Evolutionary conservation across 2,329 filamentous ascomycete species (phyloP).

Genomic region (Neopestalotiopsis sp.): DNA sequence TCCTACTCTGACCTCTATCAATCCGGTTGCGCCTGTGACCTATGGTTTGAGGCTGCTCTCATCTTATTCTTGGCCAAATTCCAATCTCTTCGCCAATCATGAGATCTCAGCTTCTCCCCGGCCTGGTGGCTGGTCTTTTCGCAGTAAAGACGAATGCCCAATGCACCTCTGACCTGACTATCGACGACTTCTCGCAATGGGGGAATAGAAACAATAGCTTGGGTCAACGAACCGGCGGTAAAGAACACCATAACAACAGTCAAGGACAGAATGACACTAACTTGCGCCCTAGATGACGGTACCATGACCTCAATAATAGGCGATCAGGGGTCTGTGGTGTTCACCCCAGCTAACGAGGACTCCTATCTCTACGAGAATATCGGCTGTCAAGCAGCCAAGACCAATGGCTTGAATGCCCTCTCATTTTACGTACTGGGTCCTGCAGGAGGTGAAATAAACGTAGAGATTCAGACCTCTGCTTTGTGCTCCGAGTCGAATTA

Average conservation of each 20-base stretch:
- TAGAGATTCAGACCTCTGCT: constrained; percentile 54
- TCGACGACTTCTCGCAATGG: constrained; percentile 24
- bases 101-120: neutral
- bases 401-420: constrained; percentile 51
- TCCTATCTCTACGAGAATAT: constrained; percentile 62
- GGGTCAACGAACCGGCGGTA: constrained; percentile 42
- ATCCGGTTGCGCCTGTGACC: neutral
- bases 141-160: neutral
- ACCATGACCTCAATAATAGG: constrained; percentile 48
- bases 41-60: neutral
- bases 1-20: neutral
- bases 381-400: constrained; percentile 48
- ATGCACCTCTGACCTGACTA: constrained; percentile 19
- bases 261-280: neutral
- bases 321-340: constrained; percentile 49
- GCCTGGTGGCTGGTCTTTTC: constrained; percentile 6
- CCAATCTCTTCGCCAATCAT: neutral
- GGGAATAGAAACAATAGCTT: constrained; percentile 38
- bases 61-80: neutral
- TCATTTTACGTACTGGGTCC: constrained; percentile 53
- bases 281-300: constrained; percentile 48
- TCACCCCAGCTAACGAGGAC: constrained; percentile 47
- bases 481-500: constrained; percentile 46
- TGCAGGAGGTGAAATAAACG: constrained; percentile 39
- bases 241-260: constrained; percentile 11